Evolutionary conservation across 1,284 basidiomycete species (phyloP).

Genomic region (Lentinus polychrous): DNA sequence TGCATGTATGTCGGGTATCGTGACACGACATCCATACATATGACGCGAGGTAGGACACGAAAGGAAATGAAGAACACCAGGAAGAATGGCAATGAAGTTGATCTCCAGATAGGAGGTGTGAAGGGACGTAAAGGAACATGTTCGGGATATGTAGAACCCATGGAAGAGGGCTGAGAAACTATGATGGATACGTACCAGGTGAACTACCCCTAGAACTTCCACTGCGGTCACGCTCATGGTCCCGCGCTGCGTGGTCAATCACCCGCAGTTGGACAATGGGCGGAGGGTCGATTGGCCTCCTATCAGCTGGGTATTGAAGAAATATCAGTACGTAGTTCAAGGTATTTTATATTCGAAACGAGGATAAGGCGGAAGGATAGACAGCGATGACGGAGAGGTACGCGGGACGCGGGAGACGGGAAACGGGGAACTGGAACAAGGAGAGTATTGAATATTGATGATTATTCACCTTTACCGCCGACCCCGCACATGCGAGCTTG

Average conservation of each 20-base stretch:
- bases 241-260: constrained; percentile 55
- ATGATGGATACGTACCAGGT: constrained; percentile 18
- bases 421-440: constrained; percentile 7
- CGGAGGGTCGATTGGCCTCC: constrained; percentile 91
- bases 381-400: no score
- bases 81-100: no score
- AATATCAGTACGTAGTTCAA: no score
- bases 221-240: constrained; percentile 13
- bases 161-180: neutral
- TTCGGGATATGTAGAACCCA: constrained; percentile 18
- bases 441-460: constrained; percentile 11
- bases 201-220: constrained; percentile 21
- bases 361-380: neutral
- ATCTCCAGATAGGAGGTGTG: no score
- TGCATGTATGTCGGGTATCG: no score
- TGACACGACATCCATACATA: no score
- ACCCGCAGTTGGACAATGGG: constrained; percentile 95
- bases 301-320: constrained; percentile 55
- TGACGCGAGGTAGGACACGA: no score
- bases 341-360: no score
- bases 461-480: constrained; percentile 66
- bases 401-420: constrained; percentile 4
- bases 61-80: no score
- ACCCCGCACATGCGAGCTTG: constrained; percentile 91
- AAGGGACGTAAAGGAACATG: neutral